Percentiles rank a stretch among this genome's conserved stretches.
Evolutionary conservation across 2,329 filamentous ascomycete genomes (phyloP).

Genomic region (Davidsoniella virescens): DNA sequence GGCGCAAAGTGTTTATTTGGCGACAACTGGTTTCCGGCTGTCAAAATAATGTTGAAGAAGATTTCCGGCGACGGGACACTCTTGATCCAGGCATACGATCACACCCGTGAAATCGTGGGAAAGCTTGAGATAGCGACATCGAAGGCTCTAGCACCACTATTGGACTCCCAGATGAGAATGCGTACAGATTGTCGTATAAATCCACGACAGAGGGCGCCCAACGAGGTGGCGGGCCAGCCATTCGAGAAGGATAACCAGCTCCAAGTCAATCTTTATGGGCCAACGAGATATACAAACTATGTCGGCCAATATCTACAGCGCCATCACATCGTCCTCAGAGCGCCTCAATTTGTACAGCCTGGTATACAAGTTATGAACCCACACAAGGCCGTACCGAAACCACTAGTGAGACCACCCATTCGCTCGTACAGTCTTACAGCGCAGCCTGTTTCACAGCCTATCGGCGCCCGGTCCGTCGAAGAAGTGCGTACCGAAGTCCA

Average conservation of each 20-base stretch:
- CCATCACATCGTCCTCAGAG: constrained; percentile 50
- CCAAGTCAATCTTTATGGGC: constrained; percentile 66
- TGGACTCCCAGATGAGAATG: constrained; percentile 53
- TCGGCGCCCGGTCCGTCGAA: constrained; percentile 51
- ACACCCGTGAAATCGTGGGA: constrained; percentile 56
- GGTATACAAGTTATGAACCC: constrained; percentile 65
- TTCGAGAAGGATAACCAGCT: constrained; percentile 47
- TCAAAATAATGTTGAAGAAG: constrained; percentile 55
- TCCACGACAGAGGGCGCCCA: constrained; percentile 41
- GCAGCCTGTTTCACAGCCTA: constrained; percentile 14
- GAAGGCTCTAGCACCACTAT: constrained; percentile 49
- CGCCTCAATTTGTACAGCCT: constrained; percentile 47
- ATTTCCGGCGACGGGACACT: constrained; percentile 36
- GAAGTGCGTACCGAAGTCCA: constrained; percentile 75
- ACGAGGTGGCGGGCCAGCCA: constrained; percentile 47
- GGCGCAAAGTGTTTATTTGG: constrained; percentile 41
- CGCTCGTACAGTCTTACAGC: constrained; percentile 18
- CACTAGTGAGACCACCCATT: constrained; percentile 23
- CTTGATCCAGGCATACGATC: constrained; percentile 58
- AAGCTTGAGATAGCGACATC: constrained; percentile 54
- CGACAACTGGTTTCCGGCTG: constrained; percentile 49
- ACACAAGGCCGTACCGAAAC: constrained; percentile 29
- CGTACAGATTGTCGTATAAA: constrained; percentile 58
- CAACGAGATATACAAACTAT: constrained; percentile 43
- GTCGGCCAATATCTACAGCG: constrained; percentile 33